Percentiles rank a stretch among this genome's conserved stretches.
phyloP scores from a whole-genome alignment of 2,329 filamentous ascomycete species.

The Diaporthe sp. region DNA sequence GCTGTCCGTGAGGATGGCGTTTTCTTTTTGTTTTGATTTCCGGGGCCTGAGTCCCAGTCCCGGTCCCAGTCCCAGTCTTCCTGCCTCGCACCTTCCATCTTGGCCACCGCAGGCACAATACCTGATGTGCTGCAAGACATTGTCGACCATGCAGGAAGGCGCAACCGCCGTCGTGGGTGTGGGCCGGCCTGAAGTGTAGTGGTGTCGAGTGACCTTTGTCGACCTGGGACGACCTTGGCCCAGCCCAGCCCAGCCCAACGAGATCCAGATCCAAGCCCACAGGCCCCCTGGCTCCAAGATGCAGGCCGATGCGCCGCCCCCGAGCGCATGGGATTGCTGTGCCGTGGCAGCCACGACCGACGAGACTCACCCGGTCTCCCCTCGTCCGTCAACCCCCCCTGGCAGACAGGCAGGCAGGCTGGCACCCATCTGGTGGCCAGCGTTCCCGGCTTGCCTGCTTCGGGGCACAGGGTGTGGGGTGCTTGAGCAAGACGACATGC shows the following conservation, averaged over 20 bases:
- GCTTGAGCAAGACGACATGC: conserved; percentile 15
- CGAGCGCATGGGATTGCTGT: background rate
- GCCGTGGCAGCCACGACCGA: conserved; percentile 7
- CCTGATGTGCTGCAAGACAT: conserved; percentile 3
- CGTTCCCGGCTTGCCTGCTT: conserved; percentile 11
- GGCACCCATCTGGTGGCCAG: conserved; percentile 13
- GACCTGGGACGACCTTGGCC: conserved; percentile 22
- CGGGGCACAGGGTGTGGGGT: conserved; percentile 19
- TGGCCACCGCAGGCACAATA: conserved; percentile 8
- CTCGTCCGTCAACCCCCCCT: conserved; percentile 5
- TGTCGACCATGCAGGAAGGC: background rate
- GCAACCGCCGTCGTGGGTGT: conserved; percentile 13
- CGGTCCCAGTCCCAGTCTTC: background rate
- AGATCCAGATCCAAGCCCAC: conserved; percentile 28
- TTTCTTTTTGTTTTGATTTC: background rate
- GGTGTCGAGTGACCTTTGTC: conserved; percentile 21
- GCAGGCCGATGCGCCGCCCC: conserved; percentile 20
- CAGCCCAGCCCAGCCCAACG: conserved; percentile 18
- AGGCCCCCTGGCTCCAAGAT: background rate
- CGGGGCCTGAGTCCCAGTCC: background rate
- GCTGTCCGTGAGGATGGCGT: conserved; percentile 5
- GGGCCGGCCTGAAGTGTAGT: conserved; percentile 1
- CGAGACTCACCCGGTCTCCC: conserved; percentile 2
- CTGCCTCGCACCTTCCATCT: conserved; percentile 2
- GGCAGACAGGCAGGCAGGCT: background rate